Evolutionary conservation across 75 land plant species (phyloP).

Genomic region (Chamaecyparis obtusa): DNA sequence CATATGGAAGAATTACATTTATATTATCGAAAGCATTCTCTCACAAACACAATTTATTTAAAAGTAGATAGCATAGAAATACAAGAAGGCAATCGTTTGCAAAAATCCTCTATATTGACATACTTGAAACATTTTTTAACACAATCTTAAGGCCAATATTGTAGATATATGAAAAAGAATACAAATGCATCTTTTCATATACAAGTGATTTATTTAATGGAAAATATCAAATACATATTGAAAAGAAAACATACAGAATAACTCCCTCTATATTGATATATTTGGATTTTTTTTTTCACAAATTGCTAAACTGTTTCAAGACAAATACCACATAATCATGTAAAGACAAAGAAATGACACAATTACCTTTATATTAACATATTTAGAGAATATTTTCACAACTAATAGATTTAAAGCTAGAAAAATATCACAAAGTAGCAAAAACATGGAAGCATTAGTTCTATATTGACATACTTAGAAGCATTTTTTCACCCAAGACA

Average conservation of each 20-base stretch:
- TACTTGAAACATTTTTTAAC: neutral
- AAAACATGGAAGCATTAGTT: neutral
- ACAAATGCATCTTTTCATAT: neutral
- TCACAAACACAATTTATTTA: too few relatives aligned
- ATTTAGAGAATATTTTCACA: too few relatives aligned
- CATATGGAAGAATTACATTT: neutral
- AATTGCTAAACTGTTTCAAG: too few relatives aligned
- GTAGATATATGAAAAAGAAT: neutral
- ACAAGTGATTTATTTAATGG: neutral
- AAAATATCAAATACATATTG: too few relatives aligned
- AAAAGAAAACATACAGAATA: neutral
- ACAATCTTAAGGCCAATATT: neutral
- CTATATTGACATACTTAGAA: neutral
- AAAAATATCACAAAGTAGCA: neutral
- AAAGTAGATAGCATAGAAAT: too few relatives aligned
- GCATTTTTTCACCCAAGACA: neutral
- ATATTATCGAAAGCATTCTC: neutral
- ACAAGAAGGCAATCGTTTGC: neutral
- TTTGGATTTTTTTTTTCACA: conserved; percentile 16
- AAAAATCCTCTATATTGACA: neutral
- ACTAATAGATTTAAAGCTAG: too few relatives aligned
- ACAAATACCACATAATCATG: neutral
- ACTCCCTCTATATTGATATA: conserved; percentile 48
- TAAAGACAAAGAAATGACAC: too few relatives aligned
- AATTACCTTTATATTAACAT: neutral